phyloP scores from a whole-genome alignment of 495 filamentous ascomycete species.

The Neurospora terricola region DNA sequence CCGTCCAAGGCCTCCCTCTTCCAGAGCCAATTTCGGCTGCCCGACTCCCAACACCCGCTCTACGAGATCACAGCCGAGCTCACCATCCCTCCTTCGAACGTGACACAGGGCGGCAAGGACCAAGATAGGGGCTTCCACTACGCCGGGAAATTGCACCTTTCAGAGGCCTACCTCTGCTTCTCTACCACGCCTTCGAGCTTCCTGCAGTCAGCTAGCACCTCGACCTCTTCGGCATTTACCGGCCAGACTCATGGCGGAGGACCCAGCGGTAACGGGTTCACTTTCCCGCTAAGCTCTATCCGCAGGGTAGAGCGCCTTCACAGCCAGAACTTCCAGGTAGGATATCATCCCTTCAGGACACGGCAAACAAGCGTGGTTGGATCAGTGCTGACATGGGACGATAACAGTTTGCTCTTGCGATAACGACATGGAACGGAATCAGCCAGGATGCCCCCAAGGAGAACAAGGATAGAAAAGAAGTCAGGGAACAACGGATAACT shows the following conservation, averaged over 20 bases:
- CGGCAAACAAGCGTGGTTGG: neutral
- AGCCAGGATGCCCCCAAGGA: constrained; percentile 37
- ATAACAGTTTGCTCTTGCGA: constrained; percentile 69
- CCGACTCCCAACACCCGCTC: constrained; percentile 79
- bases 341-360: constrained; percentile 1
- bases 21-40: constrained; percentile 91
- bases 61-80: constrained; percentile 96
- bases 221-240: constrained; percentile 67
- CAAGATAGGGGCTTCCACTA: constrained; percentile 71
- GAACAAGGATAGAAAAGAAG: constrained; percentile 40
- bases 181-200: constrained; percentile 89
- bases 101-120: constrained; percentile 50
- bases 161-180: constrained; percentile 91
- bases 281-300: constrained; percentile 85
- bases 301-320: constrained; percentile 85
- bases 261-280: constrained; percentile 94
- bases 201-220: constrained; percentile 61
- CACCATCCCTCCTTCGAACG: constrained; percentile 59
- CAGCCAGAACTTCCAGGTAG: constrained; percentile 67
- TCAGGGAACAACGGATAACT: constrained; percentile 69
- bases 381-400: neutral
- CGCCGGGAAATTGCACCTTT: constrained; percentile 85
- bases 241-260: constrained; percentile 85
- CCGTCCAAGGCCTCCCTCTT: constrained; percentile 90
- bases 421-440: constrained; percentile 92